Evolutionary conservation across 176 grass and related monocot species (phyloP).

Genomic region (Oryza meridionalis): DNA sequence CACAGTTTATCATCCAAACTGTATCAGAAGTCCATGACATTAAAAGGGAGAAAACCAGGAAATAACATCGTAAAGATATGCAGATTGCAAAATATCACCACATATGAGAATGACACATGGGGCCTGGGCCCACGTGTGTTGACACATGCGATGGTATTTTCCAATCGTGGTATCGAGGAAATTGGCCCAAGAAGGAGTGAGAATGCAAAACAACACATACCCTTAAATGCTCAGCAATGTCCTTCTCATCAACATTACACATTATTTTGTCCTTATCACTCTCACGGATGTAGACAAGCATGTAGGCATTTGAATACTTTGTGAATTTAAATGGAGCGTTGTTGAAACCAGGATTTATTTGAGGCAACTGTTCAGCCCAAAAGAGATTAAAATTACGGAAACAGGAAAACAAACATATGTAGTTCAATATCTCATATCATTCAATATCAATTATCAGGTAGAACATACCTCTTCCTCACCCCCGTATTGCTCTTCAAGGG

Average conservation of each 20-base stretch:
- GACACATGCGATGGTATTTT: background rate
- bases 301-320: slow-evolving; percentile 94
- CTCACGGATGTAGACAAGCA: slow-evolving; percentile 99
- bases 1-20: slow-evolving; percentile 41
- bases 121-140: background rate
- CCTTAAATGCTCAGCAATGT: slow-evolving; percentile 90
- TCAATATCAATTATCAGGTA: slow-evolving; percentile 16
- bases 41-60: background rate
- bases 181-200: background rate
- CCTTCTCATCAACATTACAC: slow-evolving; percentile 94
- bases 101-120: background rate
- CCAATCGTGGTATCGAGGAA: background rate
- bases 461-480: slow-evolving; percentile 85
- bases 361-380: slow-evolving; percentile 61
- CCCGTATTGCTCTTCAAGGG: slow-evolving; percentile 93
- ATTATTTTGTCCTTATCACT: slow-evolving; percentile 95
- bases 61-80: background rate
- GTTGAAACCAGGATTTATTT: slow-evolving; percentile 89
- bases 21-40: slow-evolving; percentile 22
- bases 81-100: background rate
- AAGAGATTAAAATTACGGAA: slow-evolving; percentile 32
- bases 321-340: slow-evolving; percentile 93
- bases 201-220: slow-evolving; percentile 42
- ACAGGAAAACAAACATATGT: slow-evolving; percentile 23
- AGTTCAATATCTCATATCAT: slow-evolving; percentile 20